Conservation (phyloP, 805 yeast species). For the Metschnikowia arizonensis region DNA sequence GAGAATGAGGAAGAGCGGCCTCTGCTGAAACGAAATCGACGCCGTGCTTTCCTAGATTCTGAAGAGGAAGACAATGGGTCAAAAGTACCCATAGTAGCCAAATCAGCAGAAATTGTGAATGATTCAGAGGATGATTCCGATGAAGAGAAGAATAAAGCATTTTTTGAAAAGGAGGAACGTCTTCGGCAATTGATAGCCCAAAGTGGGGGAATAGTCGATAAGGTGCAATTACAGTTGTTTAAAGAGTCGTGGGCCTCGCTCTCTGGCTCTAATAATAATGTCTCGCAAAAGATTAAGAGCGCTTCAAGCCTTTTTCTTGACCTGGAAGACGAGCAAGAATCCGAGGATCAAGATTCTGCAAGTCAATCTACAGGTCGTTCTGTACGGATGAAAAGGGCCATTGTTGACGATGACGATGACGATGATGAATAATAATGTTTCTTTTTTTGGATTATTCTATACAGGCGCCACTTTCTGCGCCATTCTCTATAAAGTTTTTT, state of each 20-base stretch:
- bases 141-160: slow-evolving; percentile 47
- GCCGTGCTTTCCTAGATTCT: slow-evolving; percentile 1
- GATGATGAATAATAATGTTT: slow-evolving; percentile 18
- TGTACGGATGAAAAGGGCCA: slow-evolving; percentile 13
- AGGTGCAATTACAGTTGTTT: slow-evolving; percentile 15
- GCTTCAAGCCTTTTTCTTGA: slow-evolving; percentile 18
- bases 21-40: slow-evolving; percentile 5
- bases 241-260: slow-evolving; percentile 17
- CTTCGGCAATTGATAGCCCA: slow-evolving; percentile 38
- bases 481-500: slow-evolving; percentile 35
- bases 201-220: slow-evolving; percentile 38
- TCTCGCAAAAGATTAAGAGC: slow-evolving; percentile 8
- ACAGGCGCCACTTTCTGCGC: slow-evolving; percentile 47
- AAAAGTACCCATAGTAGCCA: neutral
- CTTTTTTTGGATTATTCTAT: slow-evolving; percentile 24
- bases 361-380: neutral
- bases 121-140: slow-evolving; percentile 66
- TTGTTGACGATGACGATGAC: slow-evolving; percentile 24
- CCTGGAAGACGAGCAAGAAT: slow-evolving; percentile 14
- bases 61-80: slow-evolving; percentile 3
- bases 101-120: slow-evolving; percentile 50
- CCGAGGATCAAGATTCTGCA: neutral
- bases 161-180: slow-evolving; percentile 53
- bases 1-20: slow-evolving; percentile 4
- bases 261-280: slow-evolving; percentile 3